Conservation (phyloP, 2,329 filamentous ascomycete genomes). For the Aspergillus fischeri region DNA sequence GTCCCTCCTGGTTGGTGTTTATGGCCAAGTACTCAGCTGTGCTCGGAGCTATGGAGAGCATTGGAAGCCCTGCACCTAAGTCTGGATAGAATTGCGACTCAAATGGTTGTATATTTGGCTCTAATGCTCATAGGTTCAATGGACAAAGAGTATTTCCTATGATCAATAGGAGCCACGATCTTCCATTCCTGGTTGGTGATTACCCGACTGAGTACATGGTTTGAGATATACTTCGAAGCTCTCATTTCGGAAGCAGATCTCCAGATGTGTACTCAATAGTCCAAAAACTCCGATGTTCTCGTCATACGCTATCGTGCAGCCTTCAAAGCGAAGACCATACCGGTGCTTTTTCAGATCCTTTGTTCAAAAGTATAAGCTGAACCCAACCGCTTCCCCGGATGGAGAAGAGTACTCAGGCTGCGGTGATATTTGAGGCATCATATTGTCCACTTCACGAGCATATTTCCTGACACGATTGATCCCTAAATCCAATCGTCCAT, state of each 20-base stretch:
- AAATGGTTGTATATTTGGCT: not conserved
- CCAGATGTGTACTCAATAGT: not conserved
- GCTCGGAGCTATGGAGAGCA: not conserved
- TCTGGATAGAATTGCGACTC: not conserved
- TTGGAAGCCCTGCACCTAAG: not conserved
- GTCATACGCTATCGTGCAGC: not conserved
- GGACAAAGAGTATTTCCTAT: not conserved
- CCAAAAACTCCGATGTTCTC: not conserved
- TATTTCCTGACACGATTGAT: slow-evolving; percentile 1
- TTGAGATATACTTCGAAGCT: not conserved
- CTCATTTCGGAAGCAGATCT: not conserved
- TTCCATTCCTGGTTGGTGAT: not conserved
- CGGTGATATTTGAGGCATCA: not conserved
- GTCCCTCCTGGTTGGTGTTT: not conserved
- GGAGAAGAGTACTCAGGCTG: not conserved
- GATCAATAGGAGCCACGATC: not conserved
- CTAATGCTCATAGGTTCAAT: not conserved
- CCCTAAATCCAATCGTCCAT: not conserved
- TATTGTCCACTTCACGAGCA: not conserved
- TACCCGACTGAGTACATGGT: not conserved
- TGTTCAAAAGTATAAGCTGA: not conserved
- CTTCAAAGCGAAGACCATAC: not conserved
- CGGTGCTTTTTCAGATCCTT: not conserved
- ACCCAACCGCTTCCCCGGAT: not conserved
- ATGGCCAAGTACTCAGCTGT: not conserved